These are phyloP conservation scores for Linum tenue DNA, from an alignment of 345 rosid genomes.

Conservation along the genomic window DNA sequence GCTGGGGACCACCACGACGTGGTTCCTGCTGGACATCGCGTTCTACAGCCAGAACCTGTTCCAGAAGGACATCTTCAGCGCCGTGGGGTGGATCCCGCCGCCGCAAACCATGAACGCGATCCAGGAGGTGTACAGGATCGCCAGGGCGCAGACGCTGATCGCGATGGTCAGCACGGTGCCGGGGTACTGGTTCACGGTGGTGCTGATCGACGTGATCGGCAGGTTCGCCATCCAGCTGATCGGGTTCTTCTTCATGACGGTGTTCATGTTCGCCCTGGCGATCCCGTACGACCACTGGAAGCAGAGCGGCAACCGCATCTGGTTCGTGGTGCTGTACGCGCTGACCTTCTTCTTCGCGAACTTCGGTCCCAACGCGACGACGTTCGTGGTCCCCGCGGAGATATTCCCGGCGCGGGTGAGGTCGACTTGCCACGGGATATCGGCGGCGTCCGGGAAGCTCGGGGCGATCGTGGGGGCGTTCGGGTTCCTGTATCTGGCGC, in stretches of 20 bases:
- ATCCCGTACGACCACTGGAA: slow-evolving; percentile 85
- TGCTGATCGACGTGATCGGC: slow-evolving; percentile 54
- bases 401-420: slow-evolving; percentile 82
- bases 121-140: slow-evolving; percentile 63
- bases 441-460: no score
- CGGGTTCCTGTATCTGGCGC: slow-evolving; percentile 68
- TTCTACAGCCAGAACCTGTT: slow-evolving; percentile 37
- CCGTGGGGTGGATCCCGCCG: slow-evolving; percentile 75
- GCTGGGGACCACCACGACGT: slow-evolving; percentile 71
- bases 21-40: slow-evolving; percentile 62
- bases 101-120: slow-evolving; percentile 71
- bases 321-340: slow-evolving; percentile 62
- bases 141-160: slow-evolving; percentile 75
- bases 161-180: slow-evolving; percentile 77
- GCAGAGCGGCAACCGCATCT: slow-evolving; percentile 56
- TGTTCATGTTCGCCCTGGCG: slow-evolving; percentile 22
- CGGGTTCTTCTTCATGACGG: slow-evolving; percentile 4
- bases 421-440: slow-evolving; percentile 62
- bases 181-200: slow-evolving; percentile 83
- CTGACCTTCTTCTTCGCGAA: slow-evolving; percentile 81
- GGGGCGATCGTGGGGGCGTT: no score
- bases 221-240: slow-evolving; percentile 71
- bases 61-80: slow-evolving; percentile 80
- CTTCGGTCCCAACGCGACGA: slow-evolving; percentile 45
- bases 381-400: slow-evolving; percentile 58